Base-by-base conservation (phyloP, 371 early-diverging fungal genomes). In the Apophysomyces variabilis region DNA sequence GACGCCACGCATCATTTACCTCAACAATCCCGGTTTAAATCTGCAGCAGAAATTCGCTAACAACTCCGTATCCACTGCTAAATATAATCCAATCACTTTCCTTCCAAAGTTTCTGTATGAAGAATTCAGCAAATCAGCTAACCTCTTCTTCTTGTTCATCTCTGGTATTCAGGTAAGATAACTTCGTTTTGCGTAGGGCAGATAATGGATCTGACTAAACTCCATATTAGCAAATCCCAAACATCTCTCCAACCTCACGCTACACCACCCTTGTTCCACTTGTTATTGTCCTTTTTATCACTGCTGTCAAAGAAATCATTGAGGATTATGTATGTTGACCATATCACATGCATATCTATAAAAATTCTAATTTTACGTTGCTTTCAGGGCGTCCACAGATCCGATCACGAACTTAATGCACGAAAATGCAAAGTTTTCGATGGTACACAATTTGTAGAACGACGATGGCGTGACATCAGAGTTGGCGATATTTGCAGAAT, bases 301-400 rank as follows among this genome's bases (percentile, higher is more conserved):
- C 99, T 6, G 99, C 96, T 18, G 78, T 94, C 50, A 99, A 99
- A 79, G 99, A 99, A 77, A 86, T 93, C 7, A 80, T 97, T 58
- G 99, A 99, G 75, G 99, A 99, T 74, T 83, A 87, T 66, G 92
- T 88, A 84, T 77, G 87, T 60, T 16, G 11, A 5, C 54, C 12
- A 45, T 61, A 50, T 6, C 16, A 50, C 21, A 21, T 18, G 7
- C 8, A 50, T 11, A 58, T 43, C 38, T 26, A 66, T 4, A 16
- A 36, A 14, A 16, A 21, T 21, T 46, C 39, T 54, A 26, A 37
- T 54, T 26, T 26, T 26, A 26, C 14, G 12, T 60, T 9, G 26
- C 7, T 38, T n/a, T 47, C 60, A 81, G 83, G 83, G 83, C 21
- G 83, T 82, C 12, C 93, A 93, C 73, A 64, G 75, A 47, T 88